These are phyloP conservation scores for Hypoxylon fuscum DNA, from an alignment of 495 filamentous ascomycete species.

Conservation along the genomic window DNA sequence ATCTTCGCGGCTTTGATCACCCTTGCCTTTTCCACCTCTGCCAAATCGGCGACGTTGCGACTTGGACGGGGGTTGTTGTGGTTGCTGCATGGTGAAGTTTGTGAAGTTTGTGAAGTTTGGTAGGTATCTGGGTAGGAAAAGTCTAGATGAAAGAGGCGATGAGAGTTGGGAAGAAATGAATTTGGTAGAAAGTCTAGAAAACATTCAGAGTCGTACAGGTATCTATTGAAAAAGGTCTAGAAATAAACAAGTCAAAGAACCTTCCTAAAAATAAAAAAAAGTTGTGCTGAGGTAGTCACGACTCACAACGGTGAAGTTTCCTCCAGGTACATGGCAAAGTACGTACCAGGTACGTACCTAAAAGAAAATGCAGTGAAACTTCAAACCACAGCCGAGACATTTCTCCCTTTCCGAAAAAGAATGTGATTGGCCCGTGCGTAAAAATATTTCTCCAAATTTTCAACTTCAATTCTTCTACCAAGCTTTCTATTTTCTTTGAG, in stretches of 20 bases:
- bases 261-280: too few relatives aligned
- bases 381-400: neutral
- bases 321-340: too few relatives aligned
- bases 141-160: neutral
- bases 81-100: conserved; percentile 19
- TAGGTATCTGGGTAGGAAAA: neutral
- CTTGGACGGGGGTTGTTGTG: neutral
- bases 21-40: conserved; percentile 1
- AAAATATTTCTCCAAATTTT: too few relatives aligned
- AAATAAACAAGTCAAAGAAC: too few relatives aligned
- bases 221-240: too few relatives aligned
- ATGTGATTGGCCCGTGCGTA: conserved; percentile 8
- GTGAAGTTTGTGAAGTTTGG: neutral
- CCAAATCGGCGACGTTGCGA: neutral
- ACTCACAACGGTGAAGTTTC: neutral
- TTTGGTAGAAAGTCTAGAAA: too few relatives aligned
- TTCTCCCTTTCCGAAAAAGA: conserved; percentile 6
- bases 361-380: neutral
- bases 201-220: neutral
- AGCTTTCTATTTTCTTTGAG: too few relatives aligned
- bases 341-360: neutral
- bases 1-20: neutral
- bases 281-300: neutral
- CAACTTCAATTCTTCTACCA: too few relatives aligned
- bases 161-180: neutral